Percentiles rank a stretch among this genome's conserved stretches.
These are phyloP conservation scores for Meira nashicola DNA, from an alignment of 1,284 basidiomycete genomes.

Conservation along the genomic window DNA sequence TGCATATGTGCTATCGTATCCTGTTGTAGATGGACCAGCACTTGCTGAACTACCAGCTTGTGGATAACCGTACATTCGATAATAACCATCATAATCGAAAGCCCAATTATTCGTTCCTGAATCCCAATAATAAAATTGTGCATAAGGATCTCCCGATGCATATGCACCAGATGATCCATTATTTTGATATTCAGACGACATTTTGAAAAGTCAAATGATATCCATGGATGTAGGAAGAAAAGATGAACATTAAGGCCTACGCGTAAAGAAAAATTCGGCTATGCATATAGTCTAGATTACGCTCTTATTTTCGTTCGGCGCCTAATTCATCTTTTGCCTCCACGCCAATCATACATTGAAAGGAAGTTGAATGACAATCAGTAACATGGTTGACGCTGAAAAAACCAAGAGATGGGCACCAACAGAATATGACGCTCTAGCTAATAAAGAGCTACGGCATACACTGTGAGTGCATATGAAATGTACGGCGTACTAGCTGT, in stretches of 20 bases:
- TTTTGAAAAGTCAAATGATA: not conserved
- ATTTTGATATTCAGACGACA: not conserved
- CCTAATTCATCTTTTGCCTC: too few relatives aligned
- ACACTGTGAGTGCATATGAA: not conserved
- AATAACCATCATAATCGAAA: conserved; percentile 50
- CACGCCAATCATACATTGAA: too few relatives aligned
- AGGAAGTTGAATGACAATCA: not conserved
- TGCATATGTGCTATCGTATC: conserved; percentile 20
- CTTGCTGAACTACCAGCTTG: conserved; percentile 11
- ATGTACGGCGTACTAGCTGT: too few relatives aligned
- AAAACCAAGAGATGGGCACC: not conserved
- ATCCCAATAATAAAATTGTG: conserved; percentile 52
- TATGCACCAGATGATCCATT: conserved; percentile 10
- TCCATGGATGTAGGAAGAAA: not conserved
- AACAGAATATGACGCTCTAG: not conserved
- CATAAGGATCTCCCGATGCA: conserved; percentile 37
- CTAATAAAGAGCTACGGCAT: not conserved
- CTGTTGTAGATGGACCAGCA: conserved; percentile 2
- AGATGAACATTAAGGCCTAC: not conserved
- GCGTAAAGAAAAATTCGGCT: not conserved
- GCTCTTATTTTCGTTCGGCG: too few relatives aligned
- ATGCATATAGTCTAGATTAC: too few relatives aligned
- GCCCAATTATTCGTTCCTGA: conserved; percentile 39
- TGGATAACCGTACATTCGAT: conserved; percentile 40
- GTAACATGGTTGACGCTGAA: not conserved